Base-by-base conservation (phyloP, 2,329 filamentous ascomycete species). In the Orbilia brochopaga region DNA sequence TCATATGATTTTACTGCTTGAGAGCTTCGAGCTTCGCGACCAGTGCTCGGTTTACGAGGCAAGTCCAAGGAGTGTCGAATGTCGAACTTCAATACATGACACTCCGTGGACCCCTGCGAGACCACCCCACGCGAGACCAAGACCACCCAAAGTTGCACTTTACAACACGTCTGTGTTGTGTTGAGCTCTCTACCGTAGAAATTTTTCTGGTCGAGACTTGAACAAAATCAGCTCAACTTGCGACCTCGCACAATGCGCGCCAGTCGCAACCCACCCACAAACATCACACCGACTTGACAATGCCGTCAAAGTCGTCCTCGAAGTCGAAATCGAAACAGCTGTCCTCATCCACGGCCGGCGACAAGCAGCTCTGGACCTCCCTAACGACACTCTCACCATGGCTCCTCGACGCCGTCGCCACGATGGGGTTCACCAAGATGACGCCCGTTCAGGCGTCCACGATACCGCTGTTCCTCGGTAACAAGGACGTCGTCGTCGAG, bases 381-480 rank as follows among this genome's bases (percentile, higher is more conserved):
- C 82, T 92, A 60, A 88, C 85, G 0, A 89, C 90, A 15, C 81
- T 88, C 4, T 90, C 89, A 70, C 84, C 88, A 86, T 97, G 92
- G 91, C 87, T 94, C 64, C 82, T 94, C 60, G 90, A 95, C 75
- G 92, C 91, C 69, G 87, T 95, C 54, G 84, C 87, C 55, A 86
- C 88, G 74, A 93, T 94, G 88, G 91, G 91, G 72, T 96, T 96
- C 80, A 82, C 84, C 74, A 88, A 89, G 79, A 92, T 94, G 84
- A 97, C 92, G 2, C 93, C 93, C 0, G 92, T 97, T n/a, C 93
- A 97, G 81, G 91, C 92, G 50, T 93, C 91, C 69, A 89, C 91
- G 2, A 89, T 97, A 75, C 91, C 92, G 11, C 85, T 96, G 57
- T 94, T 96, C 78, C 88, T 92, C 81, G 88, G 87, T 57, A 90